phyloP scores from a whole-genome alignment of 176 grass and related monocot species.

The Cenchrus americanus region DNA sequence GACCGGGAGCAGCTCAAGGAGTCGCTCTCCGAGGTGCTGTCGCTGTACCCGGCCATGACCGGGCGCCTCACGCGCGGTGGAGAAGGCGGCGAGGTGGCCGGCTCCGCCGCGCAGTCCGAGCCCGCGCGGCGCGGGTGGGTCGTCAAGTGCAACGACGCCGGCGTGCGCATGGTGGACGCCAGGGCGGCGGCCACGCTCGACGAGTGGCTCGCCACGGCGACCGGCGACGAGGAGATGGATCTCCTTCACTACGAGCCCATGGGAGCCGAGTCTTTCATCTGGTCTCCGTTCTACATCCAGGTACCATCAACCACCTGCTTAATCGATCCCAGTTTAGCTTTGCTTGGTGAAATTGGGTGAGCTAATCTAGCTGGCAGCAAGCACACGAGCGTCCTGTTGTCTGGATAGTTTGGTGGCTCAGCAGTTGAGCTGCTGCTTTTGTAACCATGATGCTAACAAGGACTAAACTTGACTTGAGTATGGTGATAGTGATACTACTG shows the following conservation, averaged over 20 bases:
- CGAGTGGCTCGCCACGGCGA: constrained; percentile 67
- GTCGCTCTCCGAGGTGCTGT: constrained; percentile 78
- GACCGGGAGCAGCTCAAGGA: constrained; percentile 64
- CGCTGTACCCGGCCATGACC: constrained; percentile 80
- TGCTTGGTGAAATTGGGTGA: neutral
- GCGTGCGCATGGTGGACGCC: constrained; percentile 73
- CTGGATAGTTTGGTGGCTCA: neutral
- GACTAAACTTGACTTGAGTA: neutral
- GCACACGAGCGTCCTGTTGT: neutral
- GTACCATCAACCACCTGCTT: constrained; percentile 8
- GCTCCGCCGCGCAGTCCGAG: neutral
- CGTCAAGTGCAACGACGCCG: constrained; percentile 93
- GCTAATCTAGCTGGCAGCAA: neutral
- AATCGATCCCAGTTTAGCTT: neutral
- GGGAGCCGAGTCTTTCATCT: constrained; percentile 59
- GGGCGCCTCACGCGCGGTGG: constrained; percentile 54
- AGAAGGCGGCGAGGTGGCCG: neutral
- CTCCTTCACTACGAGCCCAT: constrained; percentile 70
- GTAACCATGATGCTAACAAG: too few species aligned
- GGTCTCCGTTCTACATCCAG: constrained; percentile 92
- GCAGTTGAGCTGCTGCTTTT: neutral
- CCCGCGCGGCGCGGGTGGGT: constrained; percentile 40
- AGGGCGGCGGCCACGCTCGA: constrained; percentile 59
- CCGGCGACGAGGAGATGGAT: constrained; percentile 76
- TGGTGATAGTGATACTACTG: neutral